Percentiles rank a stretch among this genome's conserved stretches.
phyloP scores from a whole-genome alignment of 805 yeast species.

The Tetrapisispora iriomotensis region DNA sequence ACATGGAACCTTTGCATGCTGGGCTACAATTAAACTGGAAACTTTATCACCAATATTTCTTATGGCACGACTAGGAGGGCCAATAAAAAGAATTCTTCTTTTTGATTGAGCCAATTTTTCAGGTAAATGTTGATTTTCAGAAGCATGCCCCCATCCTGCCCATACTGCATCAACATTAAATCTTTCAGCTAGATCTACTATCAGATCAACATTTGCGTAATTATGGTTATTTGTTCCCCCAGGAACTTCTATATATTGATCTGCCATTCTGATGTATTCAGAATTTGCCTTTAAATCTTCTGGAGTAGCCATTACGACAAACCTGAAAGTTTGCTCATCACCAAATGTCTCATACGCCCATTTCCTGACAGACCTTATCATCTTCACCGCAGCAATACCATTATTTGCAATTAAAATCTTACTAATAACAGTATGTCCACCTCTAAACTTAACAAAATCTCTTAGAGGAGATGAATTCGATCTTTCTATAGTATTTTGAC shows the following conservation, averaged over 20 bases:
- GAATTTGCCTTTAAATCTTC: conserved; percentile 96
- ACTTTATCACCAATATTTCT: conserved; percentile 97
- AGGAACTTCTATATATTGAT: conserved; percentile 95
- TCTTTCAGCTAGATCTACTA: conserved; percentile 95
- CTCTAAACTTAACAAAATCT: conserved; percentile 74
- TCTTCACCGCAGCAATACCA: conserved; percentile 99
- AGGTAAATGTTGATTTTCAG: conserved; percentile 94
- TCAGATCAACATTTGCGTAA: conserved; percentile 94
- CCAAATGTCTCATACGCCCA: conserved; percentile 99
- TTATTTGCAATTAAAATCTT: conserved; percentile 90
- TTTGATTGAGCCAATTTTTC: conserved; percentile 87
- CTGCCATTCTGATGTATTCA: conserved; percentile 98
- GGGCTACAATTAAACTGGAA: conserved; percentile 96
- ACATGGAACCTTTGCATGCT: conserved; percentile 96
- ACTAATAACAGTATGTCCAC: conserved; percentile 91
- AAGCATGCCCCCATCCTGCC: conserved; percentile 99
- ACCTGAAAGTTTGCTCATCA: conserved; percentile 83
- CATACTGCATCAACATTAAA: conserved; percentile 96
- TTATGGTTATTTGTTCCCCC: conserved; percentile 99
- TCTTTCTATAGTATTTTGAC: conserved; percentile 62
- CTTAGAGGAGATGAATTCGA: conserved; percentile 71
- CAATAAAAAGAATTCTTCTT: conserved; percentile 83
- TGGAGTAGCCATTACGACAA: conserved; percentile 98
- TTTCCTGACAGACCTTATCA: conserved; percentile 91
- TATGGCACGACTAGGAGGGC: conserved; percentile 99